Evolutionary conservation across 805 yeast genomes (phyloP).

Genomic region (Wickerhamiella allomyrinae): DNA sequence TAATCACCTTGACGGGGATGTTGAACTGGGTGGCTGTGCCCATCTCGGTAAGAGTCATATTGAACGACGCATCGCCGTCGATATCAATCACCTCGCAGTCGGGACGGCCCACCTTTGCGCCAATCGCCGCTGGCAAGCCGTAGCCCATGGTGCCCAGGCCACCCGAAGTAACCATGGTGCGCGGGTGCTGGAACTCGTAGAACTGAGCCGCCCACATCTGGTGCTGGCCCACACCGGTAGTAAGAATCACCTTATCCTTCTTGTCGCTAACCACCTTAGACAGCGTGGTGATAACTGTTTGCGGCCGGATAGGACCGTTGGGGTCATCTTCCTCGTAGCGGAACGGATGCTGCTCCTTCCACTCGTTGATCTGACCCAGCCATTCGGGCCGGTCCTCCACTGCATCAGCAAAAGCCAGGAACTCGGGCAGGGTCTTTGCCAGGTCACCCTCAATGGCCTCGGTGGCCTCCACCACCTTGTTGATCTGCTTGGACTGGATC

Average conservation of each 20-base stretch:
- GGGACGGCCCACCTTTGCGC: slow-evolving; percentile 93
- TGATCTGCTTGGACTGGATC: slow-evolving; percentile 90
- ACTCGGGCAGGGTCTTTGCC: slow-evolving; percentile 52
- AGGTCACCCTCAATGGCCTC: slow-evolving; percentile 97
- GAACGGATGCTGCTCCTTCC: slow-evolving; percentile 84
- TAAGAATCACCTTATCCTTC: slow-evolving; percentile 63
- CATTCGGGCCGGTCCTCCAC: slow-evolving; percentile 65
- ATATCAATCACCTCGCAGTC: slow-evolving; percentile 91
- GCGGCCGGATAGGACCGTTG: slow-evolving; percentile 60
- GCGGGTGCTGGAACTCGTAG: slow-evolving; percentile 84
- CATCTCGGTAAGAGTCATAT: slow-evolving; percentile 90
- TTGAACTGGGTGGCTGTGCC: slow-evolving; percentile 88
- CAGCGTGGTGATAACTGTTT: slow-evolving; percentile 71
- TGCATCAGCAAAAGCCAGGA: slow-evolving; percentile 54
- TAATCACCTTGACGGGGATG: slow-evolving; percentile 78
- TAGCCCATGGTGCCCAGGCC: slow-evolving; percentile 98
- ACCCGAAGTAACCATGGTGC: slow-evolving; percentile 94
- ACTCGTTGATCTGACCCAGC: slow-evolving; percentile 56
- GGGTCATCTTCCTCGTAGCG: slow-evolving; percentile 62
- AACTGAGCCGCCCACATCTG: slow-evolving; percentile 99
- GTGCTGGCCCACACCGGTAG: slow-evolving; percentile 99
- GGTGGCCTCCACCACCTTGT: slow-evolving; percentile 87
- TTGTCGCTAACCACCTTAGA: slow-evolving; percentile 53
- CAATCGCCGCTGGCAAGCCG: slow-evolving; percentile 95
- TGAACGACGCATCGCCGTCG: slow-evolving; percentile 98